phyloP scores from a whole-genome alignment of 371 early-diverging fungal genomes.

The Smittium mucronatum region DNA sequence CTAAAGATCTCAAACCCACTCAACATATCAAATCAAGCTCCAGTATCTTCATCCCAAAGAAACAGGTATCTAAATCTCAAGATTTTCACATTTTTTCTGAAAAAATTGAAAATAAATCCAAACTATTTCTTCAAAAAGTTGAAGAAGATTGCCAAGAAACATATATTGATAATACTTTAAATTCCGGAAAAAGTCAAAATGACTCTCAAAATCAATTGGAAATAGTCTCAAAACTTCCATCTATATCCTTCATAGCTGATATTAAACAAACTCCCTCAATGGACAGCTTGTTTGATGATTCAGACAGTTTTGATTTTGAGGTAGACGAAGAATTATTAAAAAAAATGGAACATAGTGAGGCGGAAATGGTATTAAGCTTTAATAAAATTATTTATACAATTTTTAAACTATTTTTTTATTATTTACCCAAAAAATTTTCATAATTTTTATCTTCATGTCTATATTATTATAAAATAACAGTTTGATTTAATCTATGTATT shows the following conservation, averaged over 20 bases:
- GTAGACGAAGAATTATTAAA: constrained; percentile 7
- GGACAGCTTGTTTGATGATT: not conserved
- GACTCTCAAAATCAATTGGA: not conserved
- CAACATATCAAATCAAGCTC: not conserved
- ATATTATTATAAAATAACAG: too few species aligned
- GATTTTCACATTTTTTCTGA: not conserved
- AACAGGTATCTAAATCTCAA: not conserved
- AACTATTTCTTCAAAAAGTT: not conserved
- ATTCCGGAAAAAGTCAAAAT: not conserved
- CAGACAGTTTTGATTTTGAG: constrained; percentile 9
- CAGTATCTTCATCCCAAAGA: not conserved
- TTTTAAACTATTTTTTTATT: too few species aligned
- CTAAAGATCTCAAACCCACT: not conserved
- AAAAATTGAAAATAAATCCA: not conserved
- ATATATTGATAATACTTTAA: not conserved
- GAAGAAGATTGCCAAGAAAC: not conserved
- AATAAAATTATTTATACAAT: too few species aligned
- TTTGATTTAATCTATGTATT: too few species aligned
- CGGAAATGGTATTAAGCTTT: not conserved
- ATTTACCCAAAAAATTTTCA: too few species aligned
- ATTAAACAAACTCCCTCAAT: not conserved
- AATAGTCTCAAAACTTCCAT: not conserved
- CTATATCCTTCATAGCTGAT: not conserved
- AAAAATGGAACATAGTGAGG: constrained; percentile 3
- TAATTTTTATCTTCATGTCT: too few species aligned